Evolutionary conservation across 768 basidiomycete species (phyloP).

Genomic region (Lactarius akahatsu): DNA sequence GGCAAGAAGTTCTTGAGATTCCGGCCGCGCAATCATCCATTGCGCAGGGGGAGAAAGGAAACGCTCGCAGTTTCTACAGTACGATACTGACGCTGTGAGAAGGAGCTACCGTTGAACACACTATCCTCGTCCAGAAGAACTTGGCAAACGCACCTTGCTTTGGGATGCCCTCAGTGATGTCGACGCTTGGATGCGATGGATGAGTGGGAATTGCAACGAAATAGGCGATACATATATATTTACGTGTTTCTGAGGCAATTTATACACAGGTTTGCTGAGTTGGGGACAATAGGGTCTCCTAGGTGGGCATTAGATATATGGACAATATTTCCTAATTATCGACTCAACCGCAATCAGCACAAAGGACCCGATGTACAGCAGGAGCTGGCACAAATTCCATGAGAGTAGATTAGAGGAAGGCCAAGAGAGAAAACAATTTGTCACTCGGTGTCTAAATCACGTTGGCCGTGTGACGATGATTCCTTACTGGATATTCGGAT

Average conservation of each 20-base stretch:
- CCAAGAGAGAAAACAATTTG: slow-evolving; percentile 2
- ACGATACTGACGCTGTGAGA: slow-evolving; percentile 75
- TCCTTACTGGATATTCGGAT: neutral
- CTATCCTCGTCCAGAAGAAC: neutral
- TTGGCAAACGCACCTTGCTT: slow-evolving; percentile 70
- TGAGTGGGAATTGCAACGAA: neutral
- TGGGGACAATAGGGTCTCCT: slow-evolving; percentile 87
- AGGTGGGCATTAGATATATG: slow-evolving; percentile 20
- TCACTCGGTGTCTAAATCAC: slow-evolving; percentile 4
- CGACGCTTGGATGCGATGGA: slow-evolving; percentile 53
- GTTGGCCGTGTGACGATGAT: slow-evolving; percentile 13
- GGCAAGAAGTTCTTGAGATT: slow-evolving; percentile 90
- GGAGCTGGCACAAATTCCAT: slow-evolving; percentile 83
- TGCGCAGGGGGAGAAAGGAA: slow-evolving; percentile 87
- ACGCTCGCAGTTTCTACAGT: slow-evolving; percentile 94
- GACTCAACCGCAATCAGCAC: slow-evolving; percentile 79
- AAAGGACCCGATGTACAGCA: slow-evolving; percentile 78
- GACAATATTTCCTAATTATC: neutral
- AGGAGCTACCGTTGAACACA: neutral
- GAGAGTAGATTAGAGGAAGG: too few species aligned
- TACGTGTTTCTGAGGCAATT: slow-evolving; percentile 86
- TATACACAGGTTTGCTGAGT: slow-evolving; percentile 91
- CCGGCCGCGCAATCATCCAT: slow-evolving; percentile 84
- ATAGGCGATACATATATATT: slow-evolving; percentile 37
- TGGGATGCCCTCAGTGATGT: slow-evolving; percentile 97